Conservation (phyloP, 768 basidiomycete species). For the Candolleomyces aberdarensis region DNA sequence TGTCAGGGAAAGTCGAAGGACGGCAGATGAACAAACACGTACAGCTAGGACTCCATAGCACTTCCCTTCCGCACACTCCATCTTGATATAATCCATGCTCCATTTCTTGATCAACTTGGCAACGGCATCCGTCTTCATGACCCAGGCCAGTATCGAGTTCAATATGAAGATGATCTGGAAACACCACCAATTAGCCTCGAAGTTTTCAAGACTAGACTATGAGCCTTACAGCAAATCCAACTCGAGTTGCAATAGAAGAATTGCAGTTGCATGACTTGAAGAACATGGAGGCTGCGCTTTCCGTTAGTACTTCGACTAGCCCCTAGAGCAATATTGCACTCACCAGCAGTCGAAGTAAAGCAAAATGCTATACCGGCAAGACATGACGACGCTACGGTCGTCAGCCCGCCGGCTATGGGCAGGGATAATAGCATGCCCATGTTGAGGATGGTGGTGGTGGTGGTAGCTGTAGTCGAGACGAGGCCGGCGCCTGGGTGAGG, state of each 20-base stretch:
- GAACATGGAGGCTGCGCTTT: constrained; percentile 81
- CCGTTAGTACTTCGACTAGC: constrained; percentile 10
- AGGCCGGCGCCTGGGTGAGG: background rate
- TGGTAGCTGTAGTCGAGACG: background rate
- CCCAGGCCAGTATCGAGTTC: constrained; percentile 95
- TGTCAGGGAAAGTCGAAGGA: background rate
- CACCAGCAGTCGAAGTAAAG: constrained; percentile 83
- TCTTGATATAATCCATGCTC: constrained; percentile 97
- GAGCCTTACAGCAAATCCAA: constrained; percentile 43
- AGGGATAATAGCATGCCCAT: constrained; percentile 79
- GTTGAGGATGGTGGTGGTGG: constrained; percentile 5
- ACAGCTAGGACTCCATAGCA: constrained; percentile 97
- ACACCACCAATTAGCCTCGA: background rate
- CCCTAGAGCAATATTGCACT: constrained; percentile 16
- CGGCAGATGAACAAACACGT: background rate
- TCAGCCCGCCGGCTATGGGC: constrained; percentile 64
- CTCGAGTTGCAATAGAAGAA: constrained; percentile 94
- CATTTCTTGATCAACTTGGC: constrained; percentile 87
- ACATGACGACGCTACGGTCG: constrained; percentile 78
- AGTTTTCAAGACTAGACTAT: background rate
- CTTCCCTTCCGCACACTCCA: constrained; percentile 83
- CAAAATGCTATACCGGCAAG: constrained; percentile 82
- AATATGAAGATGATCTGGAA: constrained; percentile 87
- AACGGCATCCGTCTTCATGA: constrained; percentile 89
- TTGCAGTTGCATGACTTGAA: constrained; percentile 99